These are phyloP conservation scores for Neonectria coccinea DNA, from an alignment of 2,329 filamentous ascomycete genomes.

Conservation along the genomic window DNA sequence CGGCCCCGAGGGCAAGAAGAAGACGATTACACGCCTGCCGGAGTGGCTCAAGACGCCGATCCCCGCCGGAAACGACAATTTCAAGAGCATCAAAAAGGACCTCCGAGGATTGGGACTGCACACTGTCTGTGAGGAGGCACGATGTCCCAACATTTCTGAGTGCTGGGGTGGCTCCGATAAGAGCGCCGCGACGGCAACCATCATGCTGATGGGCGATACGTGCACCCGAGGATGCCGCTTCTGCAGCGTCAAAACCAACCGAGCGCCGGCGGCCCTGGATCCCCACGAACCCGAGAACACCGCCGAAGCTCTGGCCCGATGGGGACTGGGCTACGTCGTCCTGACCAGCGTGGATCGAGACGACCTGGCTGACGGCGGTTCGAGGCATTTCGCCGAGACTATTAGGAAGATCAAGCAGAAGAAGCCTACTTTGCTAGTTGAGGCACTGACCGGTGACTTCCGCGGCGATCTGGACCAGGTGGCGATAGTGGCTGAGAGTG, in stretches of 20 bases:
- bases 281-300: constrained; percentile 97
- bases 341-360: constrained; percentile 94
- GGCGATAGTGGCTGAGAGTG: constrained; percentile 82
- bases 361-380: constrained; percentile 89
- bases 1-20: constrained; percentile 71
- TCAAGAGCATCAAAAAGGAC: constrained; percentile 95
- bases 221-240: constrained; percentile 97
- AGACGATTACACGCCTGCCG: constrained; percentile 80
- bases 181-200: constrained; percentile 92
- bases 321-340: constrained; percentile 97
- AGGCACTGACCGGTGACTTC: constrained; percentile 90
- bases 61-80: constrained; percentile 82
- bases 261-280: constrained; percentile 81
- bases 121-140: constrained; percentile 97
- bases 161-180: constrained; percentile 96
- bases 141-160: constrained; percentile 96
- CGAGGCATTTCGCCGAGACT: constrained; percentile 91
- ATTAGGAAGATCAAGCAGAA: constrained; percentile 93
- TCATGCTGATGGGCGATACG: constrained; percentile 99
- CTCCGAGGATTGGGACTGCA: constrained; percentile 89
- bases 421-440: constrained; percentile 80
- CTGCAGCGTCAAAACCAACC: constrained; percentile 93
- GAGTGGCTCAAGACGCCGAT: constrained; percentile 98
- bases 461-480: constrained; percentile 89
- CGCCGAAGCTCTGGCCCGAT: constrained; percentile 89